A percentile compares a stretch with the other conserved stretches of the same genome.
phyloP scores from a whole-genome alignment of 1,284 basidiomycete species.

The Ustilago nuda region DNA sequence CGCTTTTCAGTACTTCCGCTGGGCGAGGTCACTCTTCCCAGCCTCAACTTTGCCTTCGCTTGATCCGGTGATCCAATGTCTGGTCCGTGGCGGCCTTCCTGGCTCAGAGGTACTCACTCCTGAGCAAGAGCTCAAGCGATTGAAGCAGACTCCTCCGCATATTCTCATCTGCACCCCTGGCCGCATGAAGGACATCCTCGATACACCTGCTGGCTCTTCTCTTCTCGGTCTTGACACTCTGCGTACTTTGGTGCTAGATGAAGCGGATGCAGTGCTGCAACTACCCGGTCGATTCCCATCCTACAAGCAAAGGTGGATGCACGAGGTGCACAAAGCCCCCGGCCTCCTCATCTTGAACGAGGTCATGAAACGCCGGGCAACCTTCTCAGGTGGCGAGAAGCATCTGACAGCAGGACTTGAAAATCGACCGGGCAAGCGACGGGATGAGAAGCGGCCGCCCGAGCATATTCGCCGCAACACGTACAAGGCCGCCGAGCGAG shows the following conservation, averaged over 20 bases:
- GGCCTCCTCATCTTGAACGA: constrained; percentile 59
- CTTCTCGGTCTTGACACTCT: constrained; percentile 59
- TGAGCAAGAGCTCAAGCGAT: constrained; percentile 46
- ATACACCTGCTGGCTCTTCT: constrained; percentile 42
- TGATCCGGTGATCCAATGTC: constrained; percentile 58
- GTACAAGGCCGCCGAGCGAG: constrained; percentile 54
- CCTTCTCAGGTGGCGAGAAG: constrained; percentile 60
- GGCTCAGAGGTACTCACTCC: constrained; percentile 23
- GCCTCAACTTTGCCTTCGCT: constrained; percentile 32
- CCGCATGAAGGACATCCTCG: constrained; percentile 59
- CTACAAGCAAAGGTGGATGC: constrained; percentile 61
- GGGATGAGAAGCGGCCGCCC: constrained; percentile 53
- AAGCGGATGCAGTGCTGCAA: constrained; percentile 65
- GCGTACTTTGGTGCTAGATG: constrained; percentile 63
- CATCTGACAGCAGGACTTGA: constrained; percentile 61
- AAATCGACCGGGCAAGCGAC: constrained; percentile 36
- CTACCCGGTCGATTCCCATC: constrained; percentile 65
- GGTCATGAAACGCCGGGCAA: constrained; percentile 58
- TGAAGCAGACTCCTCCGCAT: constrained; percentile 57
- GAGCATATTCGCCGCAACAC: constrained; percentile 56
- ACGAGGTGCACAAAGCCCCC: constrained; percentile 61
- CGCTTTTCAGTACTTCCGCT: constrained; percentile 61
- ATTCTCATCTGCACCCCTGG: constrained; percentile 65
- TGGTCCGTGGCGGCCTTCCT: constrained; percentile 50
- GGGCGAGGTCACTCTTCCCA: constrained; percentile 60